These are phyloP conservation scores for Lophiotrema nucula DNA, from an alignment of 495 filamentous ascomycete genomes.

Conservation along the genomic window DNA sequence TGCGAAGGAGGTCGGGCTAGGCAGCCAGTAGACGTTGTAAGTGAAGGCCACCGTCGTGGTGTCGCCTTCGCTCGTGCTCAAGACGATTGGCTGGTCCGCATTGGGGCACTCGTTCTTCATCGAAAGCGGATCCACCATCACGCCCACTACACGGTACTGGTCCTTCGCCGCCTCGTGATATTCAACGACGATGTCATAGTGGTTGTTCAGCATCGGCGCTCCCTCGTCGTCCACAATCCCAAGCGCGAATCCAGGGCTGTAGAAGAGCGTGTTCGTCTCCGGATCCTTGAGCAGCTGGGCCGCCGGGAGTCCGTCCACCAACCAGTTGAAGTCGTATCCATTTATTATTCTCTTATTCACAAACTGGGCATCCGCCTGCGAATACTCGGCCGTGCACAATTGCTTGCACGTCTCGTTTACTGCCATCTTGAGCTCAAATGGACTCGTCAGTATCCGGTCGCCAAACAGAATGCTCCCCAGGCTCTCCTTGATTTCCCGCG, in stretches of 20 bases:
- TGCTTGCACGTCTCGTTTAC: conserved; percentile 82
- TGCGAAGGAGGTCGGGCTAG: conserved; percentile 81
- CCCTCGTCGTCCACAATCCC: conserved; percentile 53
- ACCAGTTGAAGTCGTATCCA: conserved; percentile 88
- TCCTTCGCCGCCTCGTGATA: conserved; percentile 73
- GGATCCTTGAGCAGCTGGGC: conserved; percentile 73
- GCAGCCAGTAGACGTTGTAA: conserved; percentile 84
- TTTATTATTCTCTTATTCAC: conserved; percentile 78
- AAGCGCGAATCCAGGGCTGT: conserved; percentile 83
- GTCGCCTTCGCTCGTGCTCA: conserved; percentile 59
- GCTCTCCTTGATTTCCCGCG: conserved; percentile 76
- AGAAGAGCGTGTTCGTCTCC: conserved; percentile 71
- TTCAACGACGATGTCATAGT: conserved; percentile 91
- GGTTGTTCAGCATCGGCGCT: conserved; percentile 75
- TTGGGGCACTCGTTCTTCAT: conserved; percentile 63
- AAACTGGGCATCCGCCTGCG: conserved; percentile 67
- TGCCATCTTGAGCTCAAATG: conserved; percentile 81
- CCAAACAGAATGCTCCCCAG: conserved; percentile 95
- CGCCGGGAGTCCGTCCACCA: conserved; percentile 89
- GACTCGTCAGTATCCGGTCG: conserved; percentile 89
- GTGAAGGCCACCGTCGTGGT: conserved; percentile 78
- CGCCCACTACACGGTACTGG: conserved; percentile 84
- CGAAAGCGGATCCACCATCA: conserved; percentile 79
- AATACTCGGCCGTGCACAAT: conserved; percentile 67
- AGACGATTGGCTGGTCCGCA: conserved; percentile 50